phyloP scores from a whole-genome alignment of 2,329 filamentous ascomycete species.

The Fusarium multiceps region DNA sequence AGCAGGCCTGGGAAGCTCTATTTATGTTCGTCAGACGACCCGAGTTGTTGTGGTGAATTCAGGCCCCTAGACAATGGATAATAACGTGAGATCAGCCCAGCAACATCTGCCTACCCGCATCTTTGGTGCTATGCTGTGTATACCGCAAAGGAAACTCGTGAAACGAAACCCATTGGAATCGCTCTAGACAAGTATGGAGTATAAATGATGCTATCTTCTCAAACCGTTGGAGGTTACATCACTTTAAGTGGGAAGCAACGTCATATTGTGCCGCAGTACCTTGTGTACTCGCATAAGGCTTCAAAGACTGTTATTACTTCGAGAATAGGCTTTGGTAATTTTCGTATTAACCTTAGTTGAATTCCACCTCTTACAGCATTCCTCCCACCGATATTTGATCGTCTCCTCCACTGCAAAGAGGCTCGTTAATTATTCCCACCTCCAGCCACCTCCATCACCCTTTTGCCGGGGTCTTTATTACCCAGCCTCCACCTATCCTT shows the following conservation, averaged over 20 bases:
- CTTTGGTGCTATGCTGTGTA: not conserved
- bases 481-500: slow-evolving; percentile 30
- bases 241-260: slow-evolving; percentile 27
- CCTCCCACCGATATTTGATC: slow-evolving; percentile 20
- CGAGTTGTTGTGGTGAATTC: slow-evolving; percentile 2
- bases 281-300: slow-evolving; percentile 9
- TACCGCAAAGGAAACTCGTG: not conserved
- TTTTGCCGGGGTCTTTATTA: slow-evolving; percentile 17
- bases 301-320: not conserved
- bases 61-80: slow-evolving; percentile 1
- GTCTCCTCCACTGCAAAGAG: slow-evolving; percentile 7
- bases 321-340: not conserved
- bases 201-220: not conserved
- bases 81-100: not conserved
- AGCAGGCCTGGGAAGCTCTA: not conserved
- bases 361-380: slow-evolving; percentile 19
- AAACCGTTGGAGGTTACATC: slow-evolving; percentile 2
- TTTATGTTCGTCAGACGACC: slow-evolving; percentile 1
- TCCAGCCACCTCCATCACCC: slow-evolving; percentile 34
- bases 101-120: not conserved
- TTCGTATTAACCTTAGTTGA: not conserved
- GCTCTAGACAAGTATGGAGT: not conserved
- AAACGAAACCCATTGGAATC: not conserved
- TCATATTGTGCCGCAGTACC: slow-evolving; percentile 14
- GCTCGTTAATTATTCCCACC: slow-evolving; percentile 11